Evolutionary conservation across 2,329 filamentous ascomycete species (phyloP).

Genomic region (Coccinonectria pachysandricola): DNA sequence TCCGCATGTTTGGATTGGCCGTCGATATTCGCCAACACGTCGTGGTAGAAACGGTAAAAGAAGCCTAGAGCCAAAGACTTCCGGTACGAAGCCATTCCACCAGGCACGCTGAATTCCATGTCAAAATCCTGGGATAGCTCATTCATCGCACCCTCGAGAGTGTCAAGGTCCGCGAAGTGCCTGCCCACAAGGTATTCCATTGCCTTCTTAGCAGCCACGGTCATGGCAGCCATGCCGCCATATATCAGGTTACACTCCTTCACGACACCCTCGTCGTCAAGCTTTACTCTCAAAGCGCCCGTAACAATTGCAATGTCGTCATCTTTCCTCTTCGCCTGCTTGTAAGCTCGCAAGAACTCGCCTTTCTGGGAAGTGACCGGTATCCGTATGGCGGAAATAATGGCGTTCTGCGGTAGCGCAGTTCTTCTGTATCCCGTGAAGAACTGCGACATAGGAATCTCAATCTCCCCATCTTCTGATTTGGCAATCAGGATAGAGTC

Average conservation of each 20-base stretch:
- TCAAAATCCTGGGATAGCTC: conserved; percentile 85
- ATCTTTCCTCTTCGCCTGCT: conserved; percentile 93
- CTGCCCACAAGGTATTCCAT: conserved; percentile 67
- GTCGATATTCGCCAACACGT: conserved; percentile 58
- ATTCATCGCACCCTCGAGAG: conserved; percentile 81
- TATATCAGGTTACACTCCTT: conserved; percentile 73
- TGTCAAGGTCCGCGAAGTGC: conserved; percentile 68
- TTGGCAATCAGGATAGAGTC: conserved; percentile 75
- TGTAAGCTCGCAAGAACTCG: conserved; percentile 84
- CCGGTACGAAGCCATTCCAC: conserved; percentile 94
- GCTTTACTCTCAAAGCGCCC: conserved; percentile 63
- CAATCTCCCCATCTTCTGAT: conserved; percentile 59
- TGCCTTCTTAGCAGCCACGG: conserved; percentile 73
- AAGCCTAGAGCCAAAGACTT: conserved; percentile 85
- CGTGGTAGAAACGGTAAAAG: conserved; percentile 96
- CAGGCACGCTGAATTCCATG: conserved; percentile 79
- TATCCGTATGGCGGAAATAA: conserved; percentile 81
- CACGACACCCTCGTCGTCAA: conserved; percentile 61
- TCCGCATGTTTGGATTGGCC: conserved; percentile 43
- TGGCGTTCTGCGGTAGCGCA: conserved; percentile 66
- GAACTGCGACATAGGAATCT: conserved; percentile 87
- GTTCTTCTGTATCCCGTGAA: conserved; percentile 88
- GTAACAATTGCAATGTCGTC: conserved; percentile 98
- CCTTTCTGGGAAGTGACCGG: conserved; percentile 64
- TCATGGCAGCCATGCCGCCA: conserved; percentile 89